Conservation (phyloP, 345 rosid species). For the Excoecaria agallocha region DNA sequence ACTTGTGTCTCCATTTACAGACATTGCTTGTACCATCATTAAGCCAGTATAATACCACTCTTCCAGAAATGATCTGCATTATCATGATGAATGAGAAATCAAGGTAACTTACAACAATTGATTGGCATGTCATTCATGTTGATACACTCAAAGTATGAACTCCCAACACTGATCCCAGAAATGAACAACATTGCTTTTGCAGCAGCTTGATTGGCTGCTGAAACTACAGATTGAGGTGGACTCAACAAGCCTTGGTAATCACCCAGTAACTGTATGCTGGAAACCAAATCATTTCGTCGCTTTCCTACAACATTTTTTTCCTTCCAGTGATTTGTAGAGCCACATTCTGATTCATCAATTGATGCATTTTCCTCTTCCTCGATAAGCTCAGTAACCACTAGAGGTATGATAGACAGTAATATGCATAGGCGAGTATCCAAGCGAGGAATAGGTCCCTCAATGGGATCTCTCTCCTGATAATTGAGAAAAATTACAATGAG, state of each 20-base stretch:
- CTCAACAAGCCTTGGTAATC: conserved; percentile 72
- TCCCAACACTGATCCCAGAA: conserved; percentile 62
- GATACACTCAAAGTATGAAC: conserved; percentile 60
- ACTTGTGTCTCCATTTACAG: too few species aligned
- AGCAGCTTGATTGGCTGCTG: conserved; percentile 91
- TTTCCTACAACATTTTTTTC: conserved; percentile 54
- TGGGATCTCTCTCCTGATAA: conserved; percentile 79
- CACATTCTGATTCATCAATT: conserved; percentile 49
- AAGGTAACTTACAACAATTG: conserved; percentile 64
- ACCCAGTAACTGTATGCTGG: conserved; percentile 81
- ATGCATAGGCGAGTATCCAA: conserved; percentile 80
- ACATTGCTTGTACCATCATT: too few species aligned
- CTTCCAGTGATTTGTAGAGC: conserved; percentile 48
- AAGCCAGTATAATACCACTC: too few species aligned
- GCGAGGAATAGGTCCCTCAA: conserved; percentile 93
- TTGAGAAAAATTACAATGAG: neutral
- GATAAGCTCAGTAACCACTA: conserved; percentile 69
- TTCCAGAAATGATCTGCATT: neutral
- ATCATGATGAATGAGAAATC: conserved; percentile 11
- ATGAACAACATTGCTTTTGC: conserved; percentile 67
- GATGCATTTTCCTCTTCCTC: conserved; percentile 85
- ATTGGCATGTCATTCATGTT: conserved; percentile 72
- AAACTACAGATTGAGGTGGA: conserved; percentile 64
- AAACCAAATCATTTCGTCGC: conserved; percentile 61
- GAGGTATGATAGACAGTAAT: conserved; percentile 71